Conservation (phyloP, 1,139 yeast genomes). For the Hanseniaspora sp. region DNA sequence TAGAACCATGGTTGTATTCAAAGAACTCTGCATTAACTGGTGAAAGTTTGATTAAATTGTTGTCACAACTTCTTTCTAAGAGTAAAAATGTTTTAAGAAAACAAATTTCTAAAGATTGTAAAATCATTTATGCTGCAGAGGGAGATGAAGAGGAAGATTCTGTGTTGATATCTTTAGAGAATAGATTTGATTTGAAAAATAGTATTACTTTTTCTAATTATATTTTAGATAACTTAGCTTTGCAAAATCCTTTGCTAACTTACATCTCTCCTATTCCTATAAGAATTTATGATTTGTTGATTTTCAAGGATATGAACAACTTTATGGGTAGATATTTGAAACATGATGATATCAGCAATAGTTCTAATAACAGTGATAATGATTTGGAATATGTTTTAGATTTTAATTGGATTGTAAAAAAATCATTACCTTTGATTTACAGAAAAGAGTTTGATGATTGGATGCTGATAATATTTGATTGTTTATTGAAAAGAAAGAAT, state of each 20-base stretch:
- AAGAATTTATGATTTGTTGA: constrained; percentile 55
- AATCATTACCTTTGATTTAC: constrained; percentile 61
- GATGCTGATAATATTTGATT: constrained; percentile 65
- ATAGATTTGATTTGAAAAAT: constrained; percentile 14
- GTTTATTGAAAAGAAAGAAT: constrained; percentile 49
- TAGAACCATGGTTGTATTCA: constrained; percentile 13
- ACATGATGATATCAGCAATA: constrained; percentile 27
- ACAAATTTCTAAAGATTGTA: constrained; percentile 10
- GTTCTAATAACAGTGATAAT: constrained; percentile 17
- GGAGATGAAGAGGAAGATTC: constrained; percentile 4
- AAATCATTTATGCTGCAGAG: not conserved
- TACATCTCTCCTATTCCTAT: constrained; percentile 1
- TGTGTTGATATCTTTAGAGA: constrained; percentile 10
- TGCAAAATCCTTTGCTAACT: constrained; percentile 2
- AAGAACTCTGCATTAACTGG: not conserved
- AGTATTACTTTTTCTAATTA: constrained; percentile 13
- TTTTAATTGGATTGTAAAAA: constrained; percentile 64
- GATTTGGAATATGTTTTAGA: constrained; percentile 52
- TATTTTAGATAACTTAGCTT: constrained; percentile 1
- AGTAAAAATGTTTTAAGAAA: constrained; percentile 6
- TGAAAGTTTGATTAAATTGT: not conserved
- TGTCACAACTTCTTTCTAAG: constrained; percentile 2
- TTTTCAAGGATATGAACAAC: constrained; percentile 92
- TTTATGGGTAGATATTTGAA: constrained; percentile 54
- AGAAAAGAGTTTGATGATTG: constrained; percentile 82